These are phyloP conservation scores for Lunularia cruciata DNA, from an alignment of 225 moss, liverwort and hornwort species.

Conservation along the genomic window DNA sequence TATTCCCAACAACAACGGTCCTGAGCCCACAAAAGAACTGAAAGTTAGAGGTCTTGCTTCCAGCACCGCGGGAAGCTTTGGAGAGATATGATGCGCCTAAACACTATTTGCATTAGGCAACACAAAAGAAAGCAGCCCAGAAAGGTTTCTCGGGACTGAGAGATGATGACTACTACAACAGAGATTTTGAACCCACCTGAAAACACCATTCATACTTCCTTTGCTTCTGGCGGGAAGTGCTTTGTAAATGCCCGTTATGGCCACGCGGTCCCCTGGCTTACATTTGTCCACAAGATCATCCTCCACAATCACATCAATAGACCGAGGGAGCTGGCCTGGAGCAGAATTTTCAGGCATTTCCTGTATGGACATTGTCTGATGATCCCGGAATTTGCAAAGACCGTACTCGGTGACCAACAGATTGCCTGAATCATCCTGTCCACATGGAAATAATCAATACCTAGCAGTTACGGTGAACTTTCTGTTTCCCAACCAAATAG, in stretches of 20 bases:
- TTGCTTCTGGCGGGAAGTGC: slow-evolving; percentile 67
- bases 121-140: too few relatives aligned
- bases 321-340: slow-evolving; percentile 88
- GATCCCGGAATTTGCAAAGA: slow-evolving; percentile 71
- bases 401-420: slow-evolving; percentile 79
- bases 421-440: slow-evolving; percentile 75
- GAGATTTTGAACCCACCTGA: slow-evolving; percentile 63
- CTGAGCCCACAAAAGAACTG: slow-evolving; percentile 35
- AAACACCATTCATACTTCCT: slow-evolving; percentile 81
- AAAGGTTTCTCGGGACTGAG: too few relatives aligned
- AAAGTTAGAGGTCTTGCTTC: too few relatives aligned
- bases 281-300: slow-evolving; percentile 85
- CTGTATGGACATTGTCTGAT: slow-evolving; percentile 81
- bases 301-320: slow-evolving; percentile 83
- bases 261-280: slow-evolving; percentile 88
- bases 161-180: too few relatives aligned
- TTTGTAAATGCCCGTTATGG: slow-evolving; percentile 76
- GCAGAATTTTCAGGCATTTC: slow-evolving; percentile 97
- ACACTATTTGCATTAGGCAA: too few relatives aligned
- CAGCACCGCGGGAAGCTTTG: too few relatives aligned
- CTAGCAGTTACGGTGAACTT: too few relatives aligned
- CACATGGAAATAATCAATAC: neutral
- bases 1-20: slow-evolving; percentile 74
- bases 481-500: too few relatives aligned
- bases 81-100: too few relatives aligned